These are phyloP conservation scores for Aspergillus brasiliensis DNA, from an alignment of 2,329 filamentous ascomycete species.

Conservation along the genomic window DNA sequence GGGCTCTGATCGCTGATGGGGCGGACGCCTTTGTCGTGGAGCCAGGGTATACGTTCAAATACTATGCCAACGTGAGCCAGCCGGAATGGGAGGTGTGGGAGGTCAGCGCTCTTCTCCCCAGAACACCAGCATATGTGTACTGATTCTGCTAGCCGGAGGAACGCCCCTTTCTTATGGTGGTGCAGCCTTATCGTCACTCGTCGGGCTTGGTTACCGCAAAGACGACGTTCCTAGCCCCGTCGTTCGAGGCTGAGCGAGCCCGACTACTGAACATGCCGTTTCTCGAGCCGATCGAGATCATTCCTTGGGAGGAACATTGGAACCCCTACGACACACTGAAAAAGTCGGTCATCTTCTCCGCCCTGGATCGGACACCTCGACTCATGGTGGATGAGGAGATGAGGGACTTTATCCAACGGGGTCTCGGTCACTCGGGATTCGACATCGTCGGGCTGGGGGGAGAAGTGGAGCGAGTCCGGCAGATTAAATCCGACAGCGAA, in stretches of 20 bases:
- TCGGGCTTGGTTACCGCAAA: constrained; percentile 52
- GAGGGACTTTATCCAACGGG: constrained; percentile 63
- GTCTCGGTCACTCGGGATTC: constrained; percentile 57
- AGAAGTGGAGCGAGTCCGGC: constrained; percentile 60
- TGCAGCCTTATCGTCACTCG: constrained; percentile 50
- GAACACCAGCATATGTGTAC: background rate
- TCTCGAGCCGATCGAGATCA: constrained; percentile 53
- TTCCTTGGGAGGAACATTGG: constrained; percentile 67
- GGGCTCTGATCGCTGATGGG: constrained; percentile 54
- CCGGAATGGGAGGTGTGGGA: constrained; percentile 65
- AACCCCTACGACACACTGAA: constrained; percentile 61
- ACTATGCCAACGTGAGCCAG: constrained; percentile 65
- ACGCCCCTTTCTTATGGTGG: constrained; percentile 64
- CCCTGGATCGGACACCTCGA: constrained; percentile 28
- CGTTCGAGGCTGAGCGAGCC: constrained; percentile 63
- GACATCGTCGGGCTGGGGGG: constrained; percentile 57
- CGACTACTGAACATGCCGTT: constrained; percentile 62
- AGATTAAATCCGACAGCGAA: constrained; percentile 60
- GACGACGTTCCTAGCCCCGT: constrained; percentile 61
- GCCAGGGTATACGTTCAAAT: constrained; percentile 66
- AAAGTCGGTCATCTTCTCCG: constrained; percentile 45
- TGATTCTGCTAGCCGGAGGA: constrained; percentile 56
- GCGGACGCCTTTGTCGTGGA: constrained; percentile 64
- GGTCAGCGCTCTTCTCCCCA: constrained; percentile 13
- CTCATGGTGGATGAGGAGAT: constrained; percentile 69